Evolutionary conservation across 176 grass and related monocot genomes (phyloP).

Genomic region (Melocanna baccifera): DNA sequence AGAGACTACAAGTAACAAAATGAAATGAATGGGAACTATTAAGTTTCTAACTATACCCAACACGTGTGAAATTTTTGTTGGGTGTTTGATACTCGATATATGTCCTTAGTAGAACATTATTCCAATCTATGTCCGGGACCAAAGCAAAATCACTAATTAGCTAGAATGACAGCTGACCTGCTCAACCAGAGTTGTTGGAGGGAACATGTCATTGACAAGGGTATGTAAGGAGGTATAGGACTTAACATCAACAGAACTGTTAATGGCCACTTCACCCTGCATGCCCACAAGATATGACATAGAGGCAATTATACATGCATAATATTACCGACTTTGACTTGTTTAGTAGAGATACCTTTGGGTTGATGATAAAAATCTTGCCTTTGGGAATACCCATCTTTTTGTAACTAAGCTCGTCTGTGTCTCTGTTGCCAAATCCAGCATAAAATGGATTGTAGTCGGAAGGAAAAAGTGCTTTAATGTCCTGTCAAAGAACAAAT

Average conservation of each 20-base stretch:
- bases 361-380: constrained; percentile 99
- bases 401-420: constrained; percentile 90
- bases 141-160: neutral
- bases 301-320: neutral
- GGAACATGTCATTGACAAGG: constrained; percentile 96
- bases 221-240: constrained; percentile 99
- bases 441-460: constrained; percentile 99
- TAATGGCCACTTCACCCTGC: constrained; percentile 96
- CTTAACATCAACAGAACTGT: constrained; percentile 84
- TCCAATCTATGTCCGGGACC: neutral
- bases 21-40: neutral
- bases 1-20: constrained; percentile 19
- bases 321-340: neutral
- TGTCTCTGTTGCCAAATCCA: constrained; percentile 99
- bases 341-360: constrained; percentile 58
- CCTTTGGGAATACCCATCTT: constrained; percentile 98
- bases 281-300: constrained; percentile 10
- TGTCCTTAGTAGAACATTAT: neutral
- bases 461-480: constrained; percentile 92
- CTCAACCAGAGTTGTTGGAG: constrained; percentile 92
- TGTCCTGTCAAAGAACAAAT: constrained; percentile 67
- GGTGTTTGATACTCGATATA: neutral
- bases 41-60: neutral
- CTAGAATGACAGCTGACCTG: constrained; percentile 59
- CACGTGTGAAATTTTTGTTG: neutral